Base-by-base conservation (phyloP, 306 rosid species). In the Echinosophora koreensis region DNA sequence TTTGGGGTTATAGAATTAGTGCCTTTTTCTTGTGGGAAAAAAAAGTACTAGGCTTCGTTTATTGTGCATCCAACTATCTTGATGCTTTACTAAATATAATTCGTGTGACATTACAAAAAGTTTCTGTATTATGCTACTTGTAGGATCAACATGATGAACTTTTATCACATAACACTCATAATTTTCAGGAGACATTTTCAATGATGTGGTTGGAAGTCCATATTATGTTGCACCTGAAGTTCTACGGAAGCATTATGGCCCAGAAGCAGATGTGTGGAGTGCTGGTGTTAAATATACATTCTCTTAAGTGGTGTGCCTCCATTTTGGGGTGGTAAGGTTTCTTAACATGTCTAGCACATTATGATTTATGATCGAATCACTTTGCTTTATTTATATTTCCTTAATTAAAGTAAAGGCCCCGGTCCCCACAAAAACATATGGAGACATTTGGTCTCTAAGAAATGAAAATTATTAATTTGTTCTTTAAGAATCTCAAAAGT, bases 301-400 rank as follows among this genome's bases (percentile, higher is more conserved):
- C 96, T 94, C 80, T 76, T 94, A 84, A n/a, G 93, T 67, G 98
- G 98, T 60, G 94, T 92, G 32, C 98, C 98, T 86, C 98, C 98
- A 62, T 94, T 92, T 86, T 94, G 97, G 97, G 98, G 85, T 4
- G 97, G 98, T 92, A 88, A 84, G 88, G 61, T 11, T 22, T 70
- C 74, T n/a, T n/a, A 56, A 50, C n/a, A 76, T 72, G 18, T 35
- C 30, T 78, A 61, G 14, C 67, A 18, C 38, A 22, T 34, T 38
- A 41, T 69, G 64, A 15, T 68, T 34, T 38, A 50, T 69, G 64
- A 15, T 68, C 39, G 30, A 27, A 54, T 28, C 39, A 16, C 67
- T 59, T 73, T 47, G 32, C 59, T 37, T 37, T 37, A 4, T 68
- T 17, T 66, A 17, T 47, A 41, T 71, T 46, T 59, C 16, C 37